Conservation (phyloP, 345 rosid genomes). For the Salix exigua region DNA sequence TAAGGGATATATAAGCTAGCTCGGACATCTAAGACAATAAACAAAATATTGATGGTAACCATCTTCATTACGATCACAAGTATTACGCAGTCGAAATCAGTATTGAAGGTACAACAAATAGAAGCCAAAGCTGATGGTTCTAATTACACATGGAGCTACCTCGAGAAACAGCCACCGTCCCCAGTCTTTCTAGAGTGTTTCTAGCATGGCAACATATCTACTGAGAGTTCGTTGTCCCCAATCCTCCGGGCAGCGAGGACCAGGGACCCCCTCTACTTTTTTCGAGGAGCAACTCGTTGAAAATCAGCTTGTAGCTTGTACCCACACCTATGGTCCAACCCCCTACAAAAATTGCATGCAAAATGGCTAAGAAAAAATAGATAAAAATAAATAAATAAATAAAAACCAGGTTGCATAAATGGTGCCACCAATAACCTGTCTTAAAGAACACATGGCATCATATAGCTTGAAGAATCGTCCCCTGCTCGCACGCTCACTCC, state of each 20-base stretch:
- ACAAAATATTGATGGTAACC: too few relatives aligned
- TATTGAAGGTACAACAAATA: neutral
- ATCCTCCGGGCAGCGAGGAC: neutral
- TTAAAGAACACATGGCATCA: constrained; percentile 1
- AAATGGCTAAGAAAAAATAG: neutral
- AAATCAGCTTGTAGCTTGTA: neutral
- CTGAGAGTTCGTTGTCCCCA: neutral
- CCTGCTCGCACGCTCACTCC: neutral
- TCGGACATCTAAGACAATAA: too few relatives aligned
- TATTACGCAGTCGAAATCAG: neutral
- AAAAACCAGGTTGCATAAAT: neutral
- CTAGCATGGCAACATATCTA: neutral
- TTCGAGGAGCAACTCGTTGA: neutral
- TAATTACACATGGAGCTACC: neutral
- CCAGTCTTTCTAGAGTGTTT: neutral
- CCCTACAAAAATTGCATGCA: neutral
- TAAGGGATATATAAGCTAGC: too few relatives aligned
- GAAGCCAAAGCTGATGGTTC: too few relatives aligned
- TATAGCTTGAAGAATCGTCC: neutral
- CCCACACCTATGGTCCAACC: neutral
- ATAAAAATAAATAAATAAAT: too few relatives aligned
- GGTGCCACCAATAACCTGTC: neutral
- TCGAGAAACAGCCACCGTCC: neutral
- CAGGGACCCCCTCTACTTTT: neutral
- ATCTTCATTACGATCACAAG: too few relatives aligned